Evolutionary conservation across 1,284 basidiomycete species (phyloP).

Genomic region (Microstroma glucosiphilum): DNA sequence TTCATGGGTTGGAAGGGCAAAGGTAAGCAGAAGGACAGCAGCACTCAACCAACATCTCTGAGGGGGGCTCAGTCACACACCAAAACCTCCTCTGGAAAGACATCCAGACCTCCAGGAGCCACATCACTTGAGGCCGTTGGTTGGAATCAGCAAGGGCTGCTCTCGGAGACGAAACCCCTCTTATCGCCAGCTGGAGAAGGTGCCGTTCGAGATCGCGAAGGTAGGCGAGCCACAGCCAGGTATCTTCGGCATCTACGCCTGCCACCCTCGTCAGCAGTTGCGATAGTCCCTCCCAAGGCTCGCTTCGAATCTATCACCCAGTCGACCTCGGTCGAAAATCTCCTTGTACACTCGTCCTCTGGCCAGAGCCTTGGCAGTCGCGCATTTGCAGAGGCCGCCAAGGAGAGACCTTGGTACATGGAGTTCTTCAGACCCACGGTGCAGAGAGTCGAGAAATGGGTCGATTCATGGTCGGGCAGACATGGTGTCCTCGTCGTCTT

Average conservation of each 20-base stretch:
- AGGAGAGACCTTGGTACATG: conserved; percentile 25
- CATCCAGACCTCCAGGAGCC: neutral
- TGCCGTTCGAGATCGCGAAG: neutral
- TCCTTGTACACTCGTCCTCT: neutral
- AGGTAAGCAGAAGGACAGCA: conserved; percentile 1
- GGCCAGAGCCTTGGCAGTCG: neutral
- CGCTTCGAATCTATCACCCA: neutral
- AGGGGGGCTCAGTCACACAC: neutral
- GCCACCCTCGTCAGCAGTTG: neutral
- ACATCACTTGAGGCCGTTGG: neutral
- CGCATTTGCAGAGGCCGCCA: neutral
- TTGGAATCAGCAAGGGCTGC: neutral
- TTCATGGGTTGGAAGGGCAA: conserved; percentile 3
- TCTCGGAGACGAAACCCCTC: neutral
- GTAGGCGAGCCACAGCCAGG: neutral
- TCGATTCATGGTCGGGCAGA: conserved; percentile 55
- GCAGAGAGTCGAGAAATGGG: conserved; percentile 54
- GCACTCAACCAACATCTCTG: too few relatives aligned
- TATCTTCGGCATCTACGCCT: neutral
- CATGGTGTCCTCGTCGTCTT: conserved; percentile 55
- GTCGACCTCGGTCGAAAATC: neutral
- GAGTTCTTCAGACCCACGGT: conserved; percentile 52
- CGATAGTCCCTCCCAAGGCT: neutral
- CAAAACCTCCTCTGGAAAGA: neutral
- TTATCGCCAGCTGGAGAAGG: neutral